Evolutionary conservation across 169 alveolate genomes (phyloP), one percentile per base, ranked within the genome.

Genomic region (Eimeria praecox): DNA sequence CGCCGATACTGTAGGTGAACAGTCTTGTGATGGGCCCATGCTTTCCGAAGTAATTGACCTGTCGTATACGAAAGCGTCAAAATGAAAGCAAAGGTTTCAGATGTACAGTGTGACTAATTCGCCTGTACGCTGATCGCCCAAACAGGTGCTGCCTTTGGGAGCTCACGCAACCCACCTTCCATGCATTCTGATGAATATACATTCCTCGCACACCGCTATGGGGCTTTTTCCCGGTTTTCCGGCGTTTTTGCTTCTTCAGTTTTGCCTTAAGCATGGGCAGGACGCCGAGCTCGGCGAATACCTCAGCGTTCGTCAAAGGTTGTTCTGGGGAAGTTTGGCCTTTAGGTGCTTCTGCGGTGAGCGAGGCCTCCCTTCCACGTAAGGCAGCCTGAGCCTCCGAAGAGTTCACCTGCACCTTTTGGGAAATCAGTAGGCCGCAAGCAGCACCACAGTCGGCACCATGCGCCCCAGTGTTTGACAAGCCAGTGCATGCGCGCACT

Each of bases 131-230:
- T 24, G n/a, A 12, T 14, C 27, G 3, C 49, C 46, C 8, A 64
- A 38, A 64, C 49, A 69, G 49, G n/a, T 69, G 90, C 59, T 33
- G 71, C 14, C 38, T 33, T 46, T 6, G n/a, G 52, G 42, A 52
- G 3, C 59, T 1, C 10, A 35, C 10, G 35, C 64, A 38, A 38
- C 91, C 52, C 78, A 90, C 97, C 85, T 95, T 95, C 97, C 97
- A 95, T 3, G 92, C 93, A n/a, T 95, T 95, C 89, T 95, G 97
- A 40, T 95, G 95, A 54, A 89, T 88, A 90, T 89, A 89, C 86
- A 95, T 89, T 10, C 97, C 97, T 33, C 95, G 95, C 82, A 95
- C 97, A 18, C 97, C 97, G 49, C 97, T 95, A 80, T 71, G 93
- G 20, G 97, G 97, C 40, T 75, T 90, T 24, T 73, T 78, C 38